phyloP scores from a whole-genome alignment of 345 rosid species.

The Acer saccharum region DNA sequence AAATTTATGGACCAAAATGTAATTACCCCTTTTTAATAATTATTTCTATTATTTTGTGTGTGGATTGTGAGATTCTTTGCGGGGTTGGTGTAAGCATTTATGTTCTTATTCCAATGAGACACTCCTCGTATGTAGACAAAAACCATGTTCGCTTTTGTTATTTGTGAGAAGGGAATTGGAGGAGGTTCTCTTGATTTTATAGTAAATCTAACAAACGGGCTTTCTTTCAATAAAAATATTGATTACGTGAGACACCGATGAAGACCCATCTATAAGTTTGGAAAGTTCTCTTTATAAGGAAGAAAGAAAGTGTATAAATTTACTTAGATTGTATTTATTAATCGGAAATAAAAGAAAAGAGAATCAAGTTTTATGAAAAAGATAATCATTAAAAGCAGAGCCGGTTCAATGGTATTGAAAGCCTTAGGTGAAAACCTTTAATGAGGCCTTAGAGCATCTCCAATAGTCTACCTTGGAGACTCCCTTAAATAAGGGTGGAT shows the following conservation, averaged over 20 bases:
- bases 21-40: no score
- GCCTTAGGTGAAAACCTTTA: no score
- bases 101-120: background rate
- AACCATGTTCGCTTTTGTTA: background rate
- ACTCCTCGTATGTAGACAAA: slow-evolving; percentile 5
- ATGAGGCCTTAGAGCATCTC: no score
- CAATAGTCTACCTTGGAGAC: no score
- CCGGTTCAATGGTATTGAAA: no score
- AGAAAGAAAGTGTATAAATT: background rate
- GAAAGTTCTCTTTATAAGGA: background rate
- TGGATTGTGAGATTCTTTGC: slow-evolving; percentile 23
- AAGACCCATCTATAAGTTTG: background rate
- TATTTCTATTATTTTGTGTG: slow-evolving; percentile 5
- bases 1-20: no score
- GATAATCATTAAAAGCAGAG: no score
- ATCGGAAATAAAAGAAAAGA: no score
- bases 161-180: background rate
- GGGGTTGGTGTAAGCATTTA: background rate
- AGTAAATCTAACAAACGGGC: background rate
- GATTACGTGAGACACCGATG: background rate
- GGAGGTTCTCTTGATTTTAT: background rate
- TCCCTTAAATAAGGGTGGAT: no score
- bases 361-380: no score
- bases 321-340: background rate
- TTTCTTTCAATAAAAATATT: background rate